phyloP scores from a whole-genome alignment of 164 flowering plant species.

The Vitis amurensis region DNA sequence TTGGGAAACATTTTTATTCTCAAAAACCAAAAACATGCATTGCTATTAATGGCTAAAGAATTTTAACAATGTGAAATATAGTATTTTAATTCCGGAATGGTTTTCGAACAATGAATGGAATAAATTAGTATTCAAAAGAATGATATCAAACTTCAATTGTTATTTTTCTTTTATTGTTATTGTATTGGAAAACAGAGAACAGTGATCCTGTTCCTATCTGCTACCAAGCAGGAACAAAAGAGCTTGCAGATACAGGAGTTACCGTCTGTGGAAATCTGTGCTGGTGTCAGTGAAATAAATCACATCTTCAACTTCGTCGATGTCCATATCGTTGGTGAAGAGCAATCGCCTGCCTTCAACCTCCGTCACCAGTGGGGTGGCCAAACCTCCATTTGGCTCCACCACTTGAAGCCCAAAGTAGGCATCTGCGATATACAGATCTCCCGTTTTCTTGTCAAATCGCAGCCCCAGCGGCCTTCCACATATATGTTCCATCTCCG shows the following conservation, averaged over 20 bases:
- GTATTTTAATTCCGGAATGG: too few species aligned
- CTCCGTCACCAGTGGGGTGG: constrained; percentile 42
- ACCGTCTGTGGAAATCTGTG: constrained; percentile 58
- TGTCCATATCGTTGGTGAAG: constrained; percentile 71
- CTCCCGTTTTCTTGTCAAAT: constrained; percentile 58
- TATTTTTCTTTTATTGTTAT: too few species aligned
- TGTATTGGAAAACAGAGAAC: too few species aligned
- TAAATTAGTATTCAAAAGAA: too few species aligned
- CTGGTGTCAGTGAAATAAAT: constrained; percentile 68
- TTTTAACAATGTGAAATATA: too few species aligned
- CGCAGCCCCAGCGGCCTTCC: constrained; percentile 70
- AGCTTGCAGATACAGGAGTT: neutral
- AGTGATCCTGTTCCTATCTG: too few species aligned
- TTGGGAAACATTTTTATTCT: too few species aligned
- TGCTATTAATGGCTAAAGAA: too few species aligned
- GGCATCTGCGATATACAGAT: constrained; percentile 72
- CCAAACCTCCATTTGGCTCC: constrained; percentile 62
- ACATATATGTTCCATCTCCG: constrained; percentile 63
- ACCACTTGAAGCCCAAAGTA: constrained; percentile 62
- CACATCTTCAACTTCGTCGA: constrained; percentile 46
- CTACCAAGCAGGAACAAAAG: neutral
- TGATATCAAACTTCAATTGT: too few species aligned
- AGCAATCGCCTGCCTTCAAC: constrained; percentile 45
- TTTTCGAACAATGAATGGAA: too few species aligned
- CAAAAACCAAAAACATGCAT: too few species aligned